A percentile compares a stretch with the other conserved stretches of the same genome.
Conservation (phyloP, 2,329 filamentous ascomycete genomes). For the Biscogniauxia mediterranea region DNA sequence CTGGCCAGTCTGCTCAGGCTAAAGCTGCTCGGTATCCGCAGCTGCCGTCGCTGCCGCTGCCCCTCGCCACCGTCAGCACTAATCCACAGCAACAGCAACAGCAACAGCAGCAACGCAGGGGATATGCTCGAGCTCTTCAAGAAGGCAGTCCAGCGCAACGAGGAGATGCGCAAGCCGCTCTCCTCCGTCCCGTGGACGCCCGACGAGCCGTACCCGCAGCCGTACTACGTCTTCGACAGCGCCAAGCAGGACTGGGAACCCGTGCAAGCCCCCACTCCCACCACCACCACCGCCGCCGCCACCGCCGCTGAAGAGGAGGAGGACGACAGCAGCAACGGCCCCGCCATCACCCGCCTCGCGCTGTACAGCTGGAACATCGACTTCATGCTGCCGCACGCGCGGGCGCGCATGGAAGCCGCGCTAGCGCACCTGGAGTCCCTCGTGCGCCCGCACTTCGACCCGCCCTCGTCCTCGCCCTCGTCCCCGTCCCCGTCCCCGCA, state of each 20-base stretch:
- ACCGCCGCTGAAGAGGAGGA: background rate
- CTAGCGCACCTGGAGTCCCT: constrained; percentile 24
- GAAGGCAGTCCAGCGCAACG: constrained; percentile 18
- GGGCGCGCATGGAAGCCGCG: constrained; percentile 27
- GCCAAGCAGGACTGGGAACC: constrained; percentile 18
- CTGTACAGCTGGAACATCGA: constrained; percentile 36
- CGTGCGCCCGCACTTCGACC: background rate
- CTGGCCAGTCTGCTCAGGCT: too few species aligned
- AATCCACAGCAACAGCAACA: too few species aligned
- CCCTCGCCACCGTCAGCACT: background rate
- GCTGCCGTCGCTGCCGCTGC: too few species aligned
- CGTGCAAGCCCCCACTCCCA: background rate
- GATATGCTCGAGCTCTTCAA: constrained; percentile 28
- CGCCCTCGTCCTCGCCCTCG: too few species aligned
- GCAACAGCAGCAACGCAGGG: too few species aligned
- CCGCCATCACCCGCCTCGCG: constrained; percentile 20
- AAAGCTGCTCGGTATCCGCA: too few species aligned
- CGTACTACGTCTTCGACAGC: constrained; percentile 23
- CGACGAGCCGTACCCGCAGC: constrained; percentile 27
- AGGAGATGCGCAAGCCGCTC: constrained; percentile 12
- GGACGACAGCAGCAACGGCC: background rate
- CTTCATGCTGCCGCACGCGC: constrained; percentile 30
- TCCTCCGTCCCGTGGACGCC: constrained; percentile 22
- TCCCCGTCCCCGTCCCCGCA: constrained; percentile 1
- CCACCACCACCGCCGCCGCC: background rate